Percentiles rank a stretch among this genome's conserved stretches.
Evolutionary conservation across 2,329 filamentous ascomycete genomes (phyloP).

Genomic region (Penicillium sp.): DNA sequence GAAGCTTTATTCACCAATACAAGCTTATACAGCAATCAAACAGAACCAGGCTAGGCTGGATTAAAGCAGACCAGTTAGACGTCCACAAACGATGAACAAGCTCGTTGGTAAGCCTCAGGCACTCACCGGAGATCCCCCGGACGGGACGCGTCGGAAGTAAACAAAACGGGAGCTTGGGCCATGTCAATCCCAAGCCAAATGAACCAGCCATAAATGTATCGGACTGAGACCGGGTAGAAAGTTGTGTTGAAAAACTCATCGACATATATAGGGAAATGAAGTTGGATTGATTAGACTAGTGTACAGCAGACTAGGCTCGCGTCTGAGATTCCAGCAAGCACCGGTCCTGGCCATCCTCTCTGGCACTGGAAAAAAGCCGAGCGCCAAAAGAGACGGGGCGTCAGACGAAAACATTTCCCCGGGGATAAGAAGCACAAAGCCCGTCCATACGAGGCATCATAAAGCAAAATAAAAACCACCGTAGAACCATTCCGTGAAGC

Average conservation of each 20-base stretch:
- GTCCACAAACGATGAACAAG: background rate
- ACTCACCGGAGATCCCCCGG: conserved; percentile 9
- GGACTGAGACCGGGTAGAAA: background rate
- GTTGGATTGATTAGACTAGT: conserved; percentile 25
- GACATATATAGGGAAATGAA: conserved; percentile 9
- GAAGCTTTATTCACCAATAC: too few relatives aligned
- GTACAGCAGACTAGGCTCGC: conserved; percentile 24
- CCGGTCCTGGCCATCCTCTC: conserved; percentile 7
- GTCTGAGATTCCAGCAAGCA: conserved; percentile 12
- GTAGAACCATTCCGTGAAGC: conserved; percentile 29
- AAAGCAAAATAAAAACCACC: conserved; percentile 31
- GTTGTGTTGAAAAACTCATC: background rate
- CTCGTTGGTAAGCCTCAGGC: conserved; percentile 1
- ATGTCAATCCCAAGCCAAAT: conserved; percentile 1
- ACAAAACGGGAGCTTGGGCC: conserved; percentile 12
- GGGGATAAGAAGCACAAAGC: conserved; percentile 11
- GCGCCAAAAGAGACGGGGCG: background rate
- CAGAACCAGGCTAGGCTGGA: too few relatives aligned
- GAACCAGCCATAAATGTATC: background rate
- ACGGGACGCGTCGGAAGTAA: conserved; percentile 11
- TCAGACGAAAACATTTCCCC: conserved; percentile 7
- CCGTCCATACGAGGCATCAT: conserved; percentile 13
- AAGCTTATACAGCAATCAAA: too few relatives aligned
- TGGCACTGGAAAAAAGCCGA: background rate
- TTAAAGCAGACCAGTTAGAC: background rate